Conservation (phyloP, 176 grass and related monocot species). For the Oryza glaberrima region DNA sequence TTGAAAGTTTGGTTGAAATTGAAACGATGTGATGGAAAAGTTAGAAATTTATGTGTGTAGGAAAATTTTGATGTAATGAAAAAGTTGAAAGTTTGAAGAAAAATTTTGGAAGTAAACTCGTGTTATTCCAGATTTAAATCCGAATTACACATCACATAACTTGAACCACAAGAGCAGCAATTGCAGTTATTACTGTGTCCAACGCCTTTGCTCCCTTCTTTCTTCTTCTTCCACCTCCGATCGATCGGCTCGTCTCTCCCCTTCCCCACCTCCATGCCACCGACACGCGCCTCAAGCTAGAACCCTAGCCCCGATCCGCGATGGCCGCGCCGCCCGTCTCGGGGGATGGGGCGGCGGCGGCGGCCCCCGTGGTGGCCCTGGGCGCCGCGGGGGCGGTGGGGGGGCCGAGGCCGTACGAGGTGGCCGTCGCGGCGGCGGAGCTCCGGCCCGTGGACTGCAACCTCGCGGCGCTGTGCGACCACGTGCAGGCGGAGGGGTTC, state of each 20-base stretch:
- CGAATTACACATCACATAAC: no score
- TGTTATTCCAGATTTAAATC: no score
- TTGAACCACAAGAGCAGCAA: background rate
- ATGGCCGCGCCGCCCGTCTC: conserved; percentile 42
- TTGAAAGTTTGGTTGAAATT: no score
- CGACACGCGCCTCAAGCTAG: conserved; percentile 36
- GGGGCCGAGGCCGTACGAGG: conserved; percentile 49
- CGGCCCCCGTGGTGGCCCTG: background rate
- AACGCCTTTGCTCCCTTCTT: background rate
- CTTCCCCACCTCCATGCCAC: conserved; percentile 38
- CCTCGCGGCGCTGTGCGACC: conserved; percentile 88
- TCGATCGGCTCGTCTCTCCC: background rate
- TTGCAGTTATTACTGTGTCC: background rate
- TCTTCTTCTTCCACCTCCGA: conserved; percentile 46
- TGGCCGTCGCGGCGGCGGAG: conserved; percentile 56
- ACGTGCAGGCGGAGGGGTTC: conserved; percentile 86
- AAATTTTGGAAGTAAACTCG: no score
- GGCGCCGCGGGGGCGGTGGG: background rate
- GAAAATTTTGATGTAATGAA: no score
- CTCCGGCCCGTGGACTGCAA: conserved; percentile 81
- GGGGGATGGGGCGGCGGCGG: conserved; percentile 15
- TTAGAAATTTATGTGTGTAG: no score
- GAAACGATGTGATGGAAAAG: no score
- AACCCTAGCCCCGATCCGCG: conserved; percentile 49
- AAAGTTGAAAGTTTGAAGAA: no score